Evolutionary conservation across 2,329 filamentous ascomycete genomes (phyloP).

Genomic region (Pseudogymnoascus sp.): DNA sequence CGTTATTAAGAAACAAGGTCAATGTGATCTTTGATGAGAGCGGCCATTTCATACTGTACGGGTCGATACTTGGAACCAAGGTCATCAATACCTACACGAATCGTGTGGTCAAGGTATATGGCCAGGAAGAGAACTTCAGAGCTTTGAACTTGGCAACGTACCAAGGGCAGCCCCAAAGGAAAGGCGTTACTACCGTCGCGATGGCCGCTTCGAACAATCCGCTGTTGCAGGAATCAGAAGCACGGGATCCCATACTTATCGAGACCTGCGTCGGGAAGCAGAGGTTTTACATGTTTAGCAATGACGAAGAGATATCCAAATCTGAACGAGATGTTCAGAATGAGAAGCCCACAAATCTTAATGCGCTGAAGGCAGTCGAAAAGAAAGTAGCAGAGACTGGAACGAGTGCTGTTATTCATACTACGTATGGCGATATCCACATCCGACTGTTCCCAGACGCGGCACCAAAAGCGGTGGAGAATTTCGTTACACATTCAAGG

Average conservation of each 20-base stretch:
- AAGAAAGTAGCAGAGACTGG: constrained; percentile 65
- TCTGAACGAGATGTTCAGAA: constrained; percentile 87
- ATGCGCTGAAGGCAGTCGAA: constrained; percentile 45
- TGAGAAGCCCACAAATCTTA: constrained; percentile 71
- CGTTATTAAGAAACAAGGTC: constrained; percentile 58
- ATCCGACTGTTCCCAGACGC: constrained; percentile 88
- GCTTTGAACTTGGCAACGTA: constrained; percentile 80
- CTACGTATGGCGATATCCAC: constrained; percentile 87
- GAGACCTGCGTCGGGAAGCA: constrained; percentile 78
- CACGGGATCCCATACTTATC: constrained; percentile 81
- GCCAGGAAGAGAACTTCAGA: constrained; percentile 80
- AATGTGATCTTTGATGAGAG: constrained; percentile 96
- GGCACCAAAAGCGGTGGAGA: constrained; percentile 91
- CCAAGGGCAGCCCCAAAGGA: constrained; percentile 92
- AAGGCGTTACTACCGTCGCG: constrained; percentile 84
- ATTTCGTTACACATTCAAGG: constrained; percentile 87
- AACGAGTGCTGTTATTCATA: constrained; percentile 79
- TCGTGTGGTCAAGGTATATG: constrained; percentile 82
- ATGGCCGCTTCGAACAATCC: constrained; percentile 97
- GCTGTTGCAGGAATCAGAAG: constrained; percentile 83
- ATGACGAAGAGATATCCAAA: constrained; percentile 76
- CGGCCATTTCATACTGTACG: constrained; percentile 89
- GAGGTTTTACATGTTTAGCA: constrained; percentile 97
- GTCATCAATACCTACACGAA: constrained; percentile 96
- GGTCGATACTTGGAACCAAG: constrained; percentile 85